These are phyloP conservation scores for Lentinula sp. DNA, from an alignment of 768 basidiomycete species.

Conservation along the genomic window DNA sequence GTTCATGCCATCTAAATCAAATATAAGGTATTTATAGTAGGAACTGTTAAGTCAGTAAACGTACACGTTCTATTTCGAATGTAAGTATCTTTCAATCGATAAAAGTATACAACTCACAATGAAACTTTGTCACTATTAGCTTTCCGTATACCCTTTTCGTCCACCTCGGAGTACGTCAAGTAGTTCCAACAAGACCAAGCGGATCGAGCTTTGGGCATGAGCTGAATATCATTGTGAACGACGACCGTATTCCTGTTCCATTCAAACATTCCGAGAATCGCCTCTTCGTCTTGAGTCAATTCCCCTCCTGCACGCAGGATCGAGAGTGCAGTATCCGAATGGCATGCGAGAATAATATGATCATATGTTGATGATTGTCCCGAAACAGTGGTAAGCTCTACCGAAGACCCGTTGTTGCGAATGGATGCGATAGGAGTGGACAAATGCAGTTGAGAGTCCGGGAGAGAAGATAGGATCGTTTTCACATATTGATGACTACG, in stretches of 20 bases:
- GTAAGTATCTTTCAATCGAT: background rate
- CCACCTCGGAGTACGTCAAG: conserved; percentile 42
- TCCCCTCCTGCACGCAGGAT: conserved; percentile 37
- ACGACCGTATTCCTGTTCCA: conserved; percentile 69
- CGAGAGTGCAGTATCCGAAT: conserved; percentile 57
- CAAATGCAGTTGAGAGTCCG: conserved; percentile 48
- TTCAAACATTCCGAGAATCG: conserved; percentile 49
- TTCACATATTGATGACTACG: conserved; percentile 62
- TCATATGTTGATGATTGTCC: conserved; percentile 49
- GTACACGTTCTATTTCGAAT: conserved; percentile 35
- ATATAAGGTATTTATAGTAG: background rate
- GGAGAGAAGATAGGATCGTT: conserved; percentile 50
- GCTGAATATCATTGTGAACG: conserved; percentile 43
- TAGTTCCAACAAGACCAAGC: conserved; percentile 85
- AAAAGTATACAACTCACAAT: conserved; percentile 35
- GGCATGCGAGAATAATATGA: conserved; percentile 69
- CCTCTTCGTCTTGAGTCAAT: conserved; percentile 34
- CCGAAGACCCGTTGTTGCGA: conserved; percentile 21
- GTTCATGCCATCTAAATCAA: conserved; percentile 63
- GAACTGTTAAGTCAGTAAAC: background rate
- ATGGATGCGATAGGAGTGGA: conserved; percentile 49
- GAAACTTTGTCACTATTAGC: conserved; percentile 55
- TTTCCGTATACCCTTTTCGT: conserved; percentile 27
- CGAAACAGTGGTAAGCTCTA: conserved; percentile 40
- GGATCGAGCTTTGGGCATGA: conserved; percentile 56